Evolutionary conservation across 202 grass and related monocot species (phyloP), one percentile per base, ranked within the genome.

Genomic region (Hordeum pubiflorum): DNA sequence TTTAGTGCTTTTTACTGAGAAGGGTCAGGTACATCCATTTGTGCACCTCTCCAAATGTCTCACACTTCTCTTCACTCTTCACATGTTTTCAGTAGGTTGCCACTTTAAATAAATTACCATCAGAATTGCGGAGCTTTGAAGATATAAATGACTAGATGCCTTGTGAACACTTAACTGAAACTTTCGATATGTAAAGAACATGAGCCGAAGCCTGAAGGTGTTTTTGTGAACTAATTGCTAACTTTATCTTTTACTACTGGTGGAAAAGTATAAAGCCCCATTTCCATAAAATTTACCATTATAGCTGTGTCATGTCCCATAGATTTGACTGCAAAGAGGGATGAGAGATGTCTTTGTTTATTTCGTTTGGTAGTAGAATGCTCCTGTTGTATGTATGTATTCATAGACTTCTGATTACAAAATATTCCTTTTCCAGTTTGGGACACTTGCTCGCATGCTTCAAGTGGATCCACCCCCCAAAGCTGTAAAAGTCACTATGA

Each of bases 391-490:
- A 29, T 73, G 4, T 56, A 74, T 82, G 13, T 39, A 70, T 15
- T 4, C 36, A 26, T 56, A 72, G 60, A 31, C 59, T 13, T 27
- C 48, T 83, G 37, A 86, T 75, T 75, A 66, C 37, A 83, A 58
- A 66, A 76, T 79, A 36, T 80, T 34, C 41, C 14, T 29, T 7
- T 46, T 86, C 31, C 55, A 98, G 95, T 98, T 98, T 93, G 92
- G 95, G 58, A 98, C 95, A 71, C 92, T 98, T 75, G 95, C 95
- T 64, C 89, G 90, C 48, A 98, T 98, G 95, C 92, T 98, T 85
- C 95, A 98, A 91, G 95, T 98, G 73, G 95, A 98, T 68, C 95
- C 95, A 74, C 95, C 92, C 17, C 92, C 92, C 39, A 98, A 91
- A 90, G 95, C 95, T 86, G 92, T 98, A 38, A 98, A 98, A 54